phyloP scores from a whole-genome alignment of 108 stramenopile genomes.

The Phaeodactylum tricornutum region DNA sequence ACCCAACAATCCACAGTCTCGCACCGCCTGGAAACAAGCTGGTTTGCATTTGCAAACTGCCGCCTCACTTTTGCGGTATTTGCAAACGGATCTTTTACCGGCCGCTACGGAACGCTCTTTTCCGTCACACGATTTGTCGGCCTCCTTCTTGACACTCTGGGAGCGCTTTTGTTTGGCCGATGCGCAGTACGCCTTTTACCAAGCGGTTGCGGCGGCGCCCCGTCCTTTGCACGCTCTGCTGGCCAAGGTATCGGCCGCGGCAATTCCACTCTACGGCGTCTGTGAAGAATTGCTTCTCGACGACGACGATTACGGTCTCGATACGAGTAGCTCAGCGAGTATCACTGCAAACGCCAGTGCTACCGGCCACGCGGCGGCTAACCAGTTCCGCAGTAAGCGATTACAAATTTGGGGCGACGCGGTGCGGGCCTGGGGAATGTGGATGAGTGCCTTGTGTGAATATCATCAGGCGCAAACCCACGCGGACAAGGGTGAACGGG shows the following conservation, averaged over 20 bases:
- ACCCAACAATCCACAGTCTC: slow-evolving; percentile 6
- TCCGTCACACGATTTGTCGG: slow-evolving; percentile 5
- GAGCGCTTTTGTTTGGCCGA: slow-evolving; percentile 26
- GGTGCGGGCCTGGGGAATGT: slow-evolving; percentile 20
- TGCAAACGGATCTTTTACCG: slow-evolving; percentile 2
- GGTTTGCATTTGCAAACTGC: slow-evolving; percentile 25
- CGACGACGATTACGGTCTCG: too few species aligned
- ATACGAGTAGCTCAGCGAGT: too few species aligned
- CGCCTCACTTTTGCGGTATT: slow-evolving; percentile 18
- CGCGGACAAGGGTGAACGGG: slow-evolving; percentile 7
- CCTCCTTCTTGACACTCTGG: slow-evolving; percentile 31
- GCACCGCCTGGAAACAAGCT: slow-evolving; percentile 21
- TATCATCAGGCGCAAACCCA: slow-evolving; percentile 26
- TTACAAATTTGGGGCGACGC: slow-evolving; percentile 14
- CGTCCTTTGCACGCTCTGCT: slow-evolving; percentile 23
- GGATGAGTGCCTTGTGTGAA: slow-evolving; percentile 25
- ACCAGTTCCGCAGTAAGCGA: neutral
- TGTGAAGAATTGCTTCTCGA: neutral
- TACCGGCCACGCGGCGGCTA: neutral
- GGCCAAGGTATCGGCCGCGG: slow-evolving; percentile 33
- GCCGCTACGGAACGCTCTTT: neutral
- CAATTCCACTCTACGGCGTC: slow-evolving; percentile 21
- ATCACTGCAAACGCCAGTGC: neutral
- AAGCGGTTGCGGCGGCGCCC: slow-evolving; percentile 14
- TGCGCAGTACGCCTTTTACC: slow-evolving; percentile 32